A percentile compares a stretch with the other conserved stretches of the same genome.
Conservation (phyloP, 1,284 basidiomycete species). For the Boletus sp. region DNA sequence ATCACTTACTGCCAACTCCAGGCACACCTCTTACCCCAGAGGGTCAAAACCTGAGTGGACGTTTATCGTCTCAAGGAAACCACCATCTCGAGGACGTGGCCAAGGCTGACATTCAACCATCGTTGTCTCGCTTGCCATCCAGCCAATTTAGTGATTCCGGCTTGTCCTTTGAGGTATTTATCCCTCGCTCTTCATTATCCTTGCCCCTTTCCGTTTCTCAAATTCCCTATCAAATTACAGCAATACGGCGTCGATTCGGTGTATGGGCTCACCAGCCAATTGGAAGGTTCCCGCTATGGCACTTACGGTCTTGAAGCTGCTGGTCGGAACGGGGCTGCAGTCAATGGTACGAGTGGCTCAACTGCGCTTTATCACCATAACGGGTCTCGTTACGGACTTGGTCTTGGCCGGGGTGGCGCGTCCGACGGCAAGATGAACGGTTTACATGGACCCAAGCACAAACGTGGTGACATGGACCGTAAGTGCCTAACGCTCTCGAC, state of each 20-base stretch:
- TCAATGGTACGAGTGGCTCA: conserved; percentile 66
- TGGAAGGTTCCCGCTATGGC: conserved; percentile 61
- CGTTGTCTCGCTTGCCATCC: conserved; percentile 67
- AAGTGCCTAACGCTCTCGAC: conserved; percentile 55
- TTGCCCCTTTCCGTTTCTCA: conserved; percentile 18
- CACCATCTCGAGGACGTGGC: conserved; percentile 54
- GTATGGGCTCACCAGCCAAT: conserved; percentile 55
- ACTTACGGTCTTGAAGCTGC: conserved; percentile 66
- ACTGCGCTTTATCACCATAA: conserved; percentile 82
- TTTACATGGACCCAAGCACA: conserved; percentile 89
- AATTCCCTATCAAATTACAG: conserved; percentile 34
- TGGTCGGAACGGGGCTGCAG: conserved; percentile 43
- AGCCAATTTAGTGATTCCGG: conserved; percentile 61
- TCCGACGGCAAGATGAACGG: conserved; percentile 83
- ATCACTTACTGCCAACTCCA: conserved; percentile 64
- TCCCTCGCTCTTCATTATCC: neutral
- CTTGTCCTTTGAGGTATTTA: conserved; percentile 57
- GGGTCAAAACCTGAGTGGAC: conserved; percentile 58
- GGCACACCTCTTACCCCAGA: conserved; percentile 72
- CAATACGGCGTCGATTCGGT: conserved; percentile 65
- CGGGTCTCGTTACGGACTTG: conserved; percentile 75
- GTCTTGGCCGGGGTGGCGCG: conserved; percentile 56
- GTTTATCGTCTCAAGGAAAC: conserved; percentile 57
- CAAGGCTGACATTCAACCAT: conserved; percentile 65
- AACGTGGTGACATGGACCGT: conserved; percentile 90